Evolutionary conservation across 768 basidiomycete genomes (phyloP).

Genomic region (Daedaleopsis nitida): DNA sequence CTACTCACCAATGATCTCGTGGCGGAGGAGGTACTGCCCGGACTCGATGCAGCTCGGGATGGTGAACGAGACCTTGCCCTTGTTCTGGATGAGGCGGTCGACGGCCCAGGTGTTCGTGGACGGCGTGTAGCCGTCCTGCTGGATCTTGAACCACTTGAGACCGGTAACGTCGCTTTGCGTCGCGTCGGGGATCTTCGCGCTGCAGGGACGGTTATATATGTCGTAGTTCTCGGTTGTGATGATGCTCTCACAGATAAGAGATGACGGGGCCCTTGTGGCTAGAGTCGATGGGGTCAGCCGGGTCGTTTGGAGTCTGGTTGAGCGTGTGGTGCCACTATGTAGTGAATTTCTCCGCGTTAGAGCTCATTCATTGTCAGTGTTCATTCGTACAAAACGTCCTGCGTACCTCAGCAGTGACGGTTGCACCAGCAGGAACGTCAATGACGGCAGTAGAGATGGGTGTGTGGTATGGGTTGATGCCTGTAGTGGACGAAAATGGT

Average conservation of each 20-base stretch:
- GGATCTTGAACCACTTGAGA: constrained; percentile 56
- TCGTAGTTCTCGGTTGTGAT: too few relatives aligned
- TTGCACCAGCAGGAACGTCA: constrained; percentile 53
- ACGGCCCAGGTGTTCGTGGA: constrained; percentile 45
- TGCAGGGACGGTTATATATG: constrained; percentile 17
- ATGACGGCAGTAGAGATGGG: constrained; percentile 48
- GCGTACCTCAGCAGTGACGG: constrained; percentile 53
- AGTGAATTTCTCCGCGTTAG: background rate
- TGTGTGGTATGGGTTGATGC: constrained; percentile 54
- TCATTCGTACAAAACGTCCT: background rate
- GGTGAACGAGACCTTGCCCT: constrained; percentile 51
- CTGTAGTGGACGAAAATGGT: background rate
- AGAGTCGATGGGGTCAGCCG: constrained; percentile 49
- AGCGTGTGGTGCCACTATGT: constrained; percentile 10
- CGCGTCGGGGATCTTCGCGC: constrained; percentile 47
- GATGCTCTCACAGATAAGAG: constrained; percentile 5
- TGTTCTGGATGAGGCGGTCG: constrained; percentile 46
- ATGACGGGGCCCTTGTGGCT: constrained; percentile 50
- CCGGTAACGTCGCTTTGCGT: constrained; percentile 48
- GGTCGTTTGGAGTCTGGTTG: constrained; percentile 38
- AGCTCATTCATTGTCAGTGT: background rate
- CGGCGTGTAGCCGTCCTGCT: constrained; percentile 41
- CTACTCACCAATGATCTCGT: constrained; percentile 49
- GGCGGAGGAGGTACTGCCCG: constrained; percentile 53
- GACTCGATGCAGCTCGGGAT: constrained; percentile 47